Conservation (phyloP, 768 basidiomycete genomes). For the Chalciporus pseudorubinellus region DNA sequence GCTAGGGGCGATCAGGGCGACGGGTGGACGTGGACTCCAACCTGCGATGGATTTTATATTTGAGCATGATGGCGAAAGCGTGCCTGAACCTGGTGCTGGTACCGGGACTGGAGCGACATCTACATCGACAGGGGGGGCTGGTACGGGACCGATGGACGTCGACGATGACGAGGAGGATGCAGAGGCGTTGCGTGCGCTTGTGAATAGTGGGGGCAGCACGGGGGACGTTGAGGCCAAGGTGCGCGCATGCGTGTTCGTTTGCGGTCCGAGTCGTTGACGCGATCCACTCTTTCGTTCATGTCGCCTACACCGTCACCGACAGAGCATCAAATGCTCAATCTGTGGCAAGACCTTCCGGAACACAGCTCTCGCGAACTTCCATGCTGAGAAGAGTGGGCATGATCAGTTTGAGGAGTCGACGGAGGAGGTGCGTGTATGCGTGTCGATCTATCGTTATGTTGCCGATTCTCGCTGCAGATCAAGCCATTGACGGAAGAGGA, state of each 20-base stretch:
- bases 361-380: constrained; percentile 85
- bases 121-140: constrained; percentile 8
- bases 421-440: constrained; percentile 63
- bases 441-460: constrained; percentile 1
- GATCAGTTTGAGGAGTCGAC: constrained; percentile 94
- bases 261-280: no score
- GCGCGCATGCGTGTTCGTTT: constrained; percentile 6
- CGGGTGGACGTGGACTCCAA: constrained; percentile 80
- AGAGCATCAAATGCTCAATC: constrained; percentile 83
- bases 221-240: constrained; percentile 68
- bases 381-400: constrained; percentile 94
- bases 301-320: no score
- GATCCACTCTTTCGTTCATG: no score
- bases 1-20: constrained; percentile 86
- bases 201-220: constrained; percentile 30
- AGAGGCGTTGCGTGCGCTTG: constrained; percentile 54
- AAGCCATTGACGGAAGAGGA: constrained; percentile 96
- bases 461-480: constrained; percentile 47
- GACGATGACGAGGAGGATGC: constrained; percentile 74
- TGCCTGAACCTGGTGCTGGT: constrained; percentile 60
- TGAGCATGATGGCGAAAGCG: constrained; percentile 70
- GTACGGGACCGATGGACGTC: constrained; percentile 41
- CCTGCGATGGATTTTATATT: constrained; percentile 89
- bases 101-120: constrained; percentile 12
- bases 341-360: constrained; percentile 88